Evolutionary conservation across 345 rosid genomes (phyloP).

Genomic region (Garcia nutans): DNA sequence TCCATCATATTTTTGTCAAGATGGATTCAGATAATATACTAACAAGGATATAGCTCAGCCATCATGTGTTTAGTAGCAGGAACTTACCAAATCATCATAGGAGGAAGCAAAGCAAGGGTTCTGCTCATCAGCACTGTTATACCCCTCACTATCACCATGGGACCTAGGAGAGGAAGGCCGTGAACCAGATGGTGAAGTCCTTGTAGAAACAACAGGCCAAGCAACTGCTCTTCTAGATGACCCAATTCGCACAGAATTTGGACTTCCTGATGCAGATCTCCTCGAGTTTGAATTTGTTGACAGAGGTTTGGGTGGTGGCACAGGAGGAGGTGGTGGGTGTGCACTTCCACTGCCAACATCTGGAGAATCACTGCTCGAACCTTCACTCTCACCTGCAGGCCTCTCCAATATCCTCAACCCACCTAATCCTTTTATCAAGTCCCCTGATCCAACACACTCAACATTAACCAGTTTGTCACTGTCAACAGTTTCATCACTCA

Average conservation of each 20-base stretch:
- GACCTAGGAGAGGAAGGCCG: constrained; percentile 98
- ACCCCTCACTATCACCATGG: constrained; percentile 85
- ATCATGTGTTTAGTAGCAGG: constrained; percentile 1
- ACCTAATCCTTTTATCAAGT: constrained; percentile 33
- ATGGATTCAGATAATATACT: background rate
- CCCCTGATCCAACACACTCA: constrained; percentile 38
- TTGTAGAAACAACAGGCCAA: constrained; percentile 71
- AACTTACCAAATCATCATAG: constrained; percentile 70
- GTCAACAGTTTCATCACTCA: constrained; percentile 41
- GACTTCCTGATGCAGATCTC: constrained; percentile 48
- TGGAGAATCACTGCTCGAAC: constrained; percentile 40
- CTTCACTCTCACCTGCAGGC: constrained; percentile 47
- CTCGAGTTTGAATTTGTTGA: constrained; percentile 47
- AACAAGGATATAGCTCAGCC: background rate
- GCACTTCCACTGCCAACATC: constrained; percentile 40
- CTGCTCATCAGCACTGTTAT: constrained; percentile 98
- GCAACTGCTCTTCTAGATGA: constrained; percentile 65
- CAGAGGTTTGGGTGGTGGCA: constrained; percentile 76
- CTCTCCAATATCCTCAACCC: constrained; percentile 46
- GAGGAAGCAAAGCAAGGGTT: constrained; percentile 65
- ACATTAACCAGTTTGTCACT: constrained; percentile 34
- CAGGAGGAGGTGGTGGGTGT: constrained; percentile 80
- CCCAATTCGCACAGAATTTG: constrained; percentile 58
- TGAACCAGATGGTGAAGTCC: constrained; percentile 81
- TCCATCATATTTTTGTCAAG: background rate